A percentile compares a stretch with the other conserved stretches of the same genome.
phyloP scores from a whole-genome alignment of 768 basidiomycete genomes.

The Lactarius trivialis region DNA sequence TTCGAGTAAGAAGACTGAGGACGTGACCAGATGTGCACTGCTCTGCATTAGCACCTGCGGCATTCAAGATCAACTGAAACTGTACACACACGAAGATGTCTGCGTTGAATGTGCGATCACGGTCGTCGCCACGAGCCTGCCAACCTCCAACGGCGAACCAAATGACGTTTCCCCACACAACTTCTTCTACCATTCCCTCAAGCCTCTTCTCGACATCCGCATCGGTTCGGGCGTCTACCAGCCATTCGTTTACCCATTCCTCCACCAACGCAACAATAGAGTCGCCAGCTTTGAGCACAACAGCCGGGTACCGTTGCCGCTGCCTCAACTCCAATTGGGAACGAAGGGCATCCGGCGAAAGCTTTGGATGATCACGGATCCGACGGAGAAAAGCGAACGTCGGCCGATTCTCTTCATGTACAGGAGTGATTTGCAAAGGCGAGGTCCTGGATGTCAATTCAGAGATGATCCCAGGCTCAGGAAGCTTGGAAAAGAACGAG shows the following conservation, averaged over 20 bases:
- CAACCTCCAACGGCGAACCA: constrained; percentile 54
- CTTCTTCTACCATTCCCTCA: constrained; percentile 53
- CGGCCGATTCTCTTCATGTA: constrained; percentile 34
- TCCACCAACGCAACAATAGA: constrained; percentile 18
- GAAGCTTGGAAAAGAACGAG: constrained; percentile 23
- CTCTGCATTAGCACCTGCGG: neutral
- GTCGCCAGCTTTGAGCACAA: constrained; percentile 18
- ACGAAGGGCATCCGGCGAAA: constrained; percentile 15
- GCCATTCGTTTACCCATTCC: constrained; percentile 24
- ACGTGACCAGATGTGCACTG: constrained; percentile 64
- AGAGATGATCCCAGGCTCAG: neutral
- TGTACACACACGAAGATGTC: constrained; percentile 55
- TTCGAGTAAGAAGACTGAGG: constrained; percentile 53
- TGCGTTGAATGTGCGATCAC: constrained; percentile 36
- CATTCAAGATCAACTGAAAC: constrained; percentile 14
- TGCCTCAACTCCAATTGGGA: neutral
- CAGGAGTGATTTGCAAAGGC: constrained; percentile 6
- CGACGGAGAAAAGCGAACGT: constrained; percentile 45
- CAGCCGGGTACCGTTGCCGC: constrained; percentile 17
- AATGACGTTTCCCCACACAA: constrained; percentile 48
- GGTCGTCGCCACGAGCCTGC: constrained; percentile 28
- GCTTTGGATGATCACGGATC: constrained; percentile 44
- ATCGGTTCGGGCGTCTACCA: constrained; percentile 12
- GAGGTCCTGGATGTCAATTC: constrained; percentile 28
- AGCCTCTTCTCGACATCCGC: constrained; percentile 29